Conservation (phyloP, 768 basidiomycete genomes). For the Lactifluus piperatus region DNA sequence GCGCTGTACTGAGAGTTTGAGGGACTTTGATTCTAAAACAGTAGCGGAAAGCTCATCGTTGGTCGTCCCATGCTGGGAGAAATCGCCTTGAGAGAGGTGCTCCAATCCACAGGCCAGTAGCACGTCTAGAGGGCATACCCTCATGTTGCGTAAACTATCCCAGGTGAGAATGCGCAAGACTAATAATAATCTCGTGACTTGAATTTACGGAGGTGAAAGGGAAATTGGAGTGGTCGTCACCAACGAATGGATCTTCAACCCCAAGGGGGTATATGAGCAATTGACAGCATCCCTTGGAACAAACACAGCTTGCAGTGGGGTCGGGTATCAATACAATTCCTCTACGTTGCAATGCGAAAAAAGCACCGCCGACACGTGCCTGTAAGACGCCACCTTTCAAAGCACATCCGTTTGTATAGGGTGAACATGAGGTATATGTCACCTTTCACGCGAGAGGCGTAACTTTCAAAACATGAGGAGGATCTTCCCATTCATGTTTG, state of each 20-base stretch:
- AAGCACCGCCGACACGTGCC: constrained; percentile 8
- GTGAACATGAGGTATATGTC: background rate
- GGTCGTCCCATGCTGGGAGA: background rate
- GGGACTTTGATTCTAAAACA: background rate
- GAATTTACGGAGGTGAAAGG: background rate
- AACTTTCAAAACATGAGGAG: background rate
- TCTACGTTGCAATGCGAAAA: background rate
- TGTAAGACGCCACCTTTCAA: background rate
- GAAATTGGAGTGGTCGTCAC: background rate
- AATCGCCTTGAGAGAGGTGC: background rate
- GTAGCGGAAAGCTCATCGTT: background rate
- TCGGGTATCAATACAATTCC: background rate
- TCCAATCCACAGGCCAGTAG: background rate
- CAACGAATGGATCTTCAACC: background rate
- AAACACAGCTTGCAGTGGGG: background rate
- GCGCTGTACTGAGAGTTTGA: background rate
- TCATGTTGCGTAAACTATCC: background rate
- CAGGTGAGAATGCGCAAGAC: background rate
- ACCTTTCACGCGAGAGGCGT: background rate
- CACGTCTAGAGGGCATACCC: background rate
- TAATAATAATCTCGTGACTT: background rate
- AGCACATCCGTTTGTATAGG: background rate
- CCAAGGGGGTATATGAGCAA: background rate
- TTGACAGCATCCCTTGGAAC: background rate
- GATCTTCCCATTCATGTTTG: background rate